Evolutionary conservation across 192 early-diverging fungal genomes (phyloP), one percentile per base, ranked within the genome.

Genomic region (Phlyctochytrium planicorne): DNA sequence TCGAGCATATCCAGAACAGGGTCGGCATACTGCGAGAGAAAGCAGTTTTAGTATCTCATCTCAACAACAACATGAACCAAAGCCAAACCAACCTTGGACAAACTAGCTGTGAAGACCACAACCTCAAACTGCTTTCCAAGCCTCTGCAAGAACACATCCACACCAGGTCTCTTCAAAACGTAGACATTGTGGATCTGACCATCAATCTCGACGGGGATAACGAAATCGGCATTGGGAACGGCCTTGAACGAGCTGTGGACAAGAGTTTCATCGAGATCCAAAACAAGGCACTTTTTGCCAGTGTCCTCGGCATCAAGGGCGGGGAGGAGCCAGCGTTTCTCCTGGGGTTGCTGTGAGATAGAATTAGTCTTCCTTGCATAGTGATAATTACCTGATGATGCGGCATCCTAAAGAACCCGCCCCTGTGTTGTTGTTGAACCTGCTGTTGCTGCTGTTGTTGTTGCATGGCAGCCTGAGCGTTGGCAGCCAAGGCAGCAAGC

Each of bases 181-280:
- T n/a, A n/a, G n/a, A 97, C 96, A 73, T 88, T 94, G 74, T 98
- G 95, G 36, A 88, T 82, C 70, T 90, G 86, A 55, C 86, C 87
- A 65, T 98, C 94, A 53, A 97, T 93, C 60, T 94, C 91, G 30
- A 96, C 94, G 1, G 94, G 93, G 47, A 98, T 91, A 29, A 94
- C 81, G 66, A 90, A 97, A 73, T 97, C 96, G 6, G 95, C 88
- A n/a, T 93, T 79, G 30, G 88, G 78, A 2, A 90, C 87, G 32
- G 83, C 81, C 84, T 92, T 93, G 84, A 98, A 97, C 24, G 93
- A 95, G 75, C 91, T 93, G 76, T 98, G 96, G 23, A 98, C 93
- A 16, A 98, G 84, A 0, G 96, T 98, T 70, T 98, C 96, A 79
- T 98, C 96, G 65, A 97, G 80, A 80, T 98, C 96, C 36, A 98